Evolutionary conservation across 768 basidiomycete species (phyloP), one percentile per base, ranked within the genome.

Genomic region (Rhodosporidiobolus odoratus): DNA sequence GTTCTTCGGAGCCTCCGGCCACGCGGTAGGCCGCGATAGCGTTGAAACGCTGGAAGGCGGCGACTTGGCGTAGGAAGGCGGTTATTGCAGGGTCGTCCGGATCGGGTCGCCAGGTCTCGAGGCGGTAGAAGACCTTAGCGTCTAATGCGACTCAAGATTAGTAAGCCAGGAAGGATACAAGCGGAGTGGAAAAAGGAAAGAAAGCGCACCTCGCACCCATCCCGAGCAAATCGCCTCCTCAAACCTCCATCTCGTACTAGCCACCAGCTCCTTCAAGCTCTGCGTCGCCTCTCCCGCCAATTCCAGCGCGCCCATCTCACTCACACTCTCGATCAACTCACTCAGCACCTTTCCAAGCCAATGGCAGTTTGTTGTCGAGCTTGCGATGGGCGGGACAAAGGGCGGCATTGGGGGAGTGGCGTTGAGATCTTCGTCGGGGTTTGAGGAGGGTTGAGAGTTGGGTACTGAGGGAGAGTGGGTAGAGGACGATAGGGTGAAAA

Each of bases 181-280:
- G 38, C 25, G 32, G 37, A 15, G 3, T n/a, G 5, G n/a, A 9
- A 4, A 34, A 25, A 30, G 15, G 13, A 16, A 23, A 62, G 3
- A 32, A 35, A 79, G 23, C 83, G 54, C 70, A 92, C 95, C 95
- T 81, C 88, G 84, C 41, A 90, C 77, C 96, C 96, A 99, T 15
- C 84, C 82, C 25, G 83, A 83, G 54, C 89, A 84, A 30, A 97
- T 84, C 27, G 89, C 83, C 76, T 95, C 91, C 60, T 86, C 87
- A 78, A 97, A 93, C 72, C 87, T 86, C 92, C 95, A 95, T 77
- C 89, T 85, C 16, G 86, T 85, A 68, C 86, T 90, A 72, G 92
- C 91, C 73, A 95, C 78, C 38, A 98, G 80, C 71, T 83, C 85
- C 78, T 86, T 89, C 65, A 96, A 82, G n/a, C 83, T 80, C 32